phyloP scores from a whole-genome alignment of 805 yeast species.

The Jamesozyma lodderae region DNA sequence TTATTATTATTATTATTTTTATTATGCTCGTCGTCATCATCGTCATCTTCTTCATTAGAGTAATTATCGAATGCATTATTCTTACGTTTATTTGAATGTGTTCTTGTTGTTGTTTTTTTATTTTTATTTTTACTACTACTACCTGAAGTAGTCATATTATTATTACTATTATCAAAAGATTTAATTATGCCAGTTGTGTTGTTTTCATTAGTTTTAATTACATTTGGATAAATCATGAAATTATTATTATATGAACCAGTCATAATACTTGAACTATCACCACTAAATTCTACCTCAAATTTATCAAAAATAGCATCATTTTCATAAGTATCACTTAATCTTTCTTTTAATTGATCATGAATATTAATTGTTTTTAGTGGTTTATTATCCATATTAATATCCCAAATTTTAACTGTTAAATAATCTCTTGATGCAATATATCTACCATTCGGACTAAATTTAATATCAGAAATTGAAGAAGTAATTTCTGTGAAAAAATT shows the following conservation, averaged over 20 bases:
- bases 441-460: slow-evolving; percentile 84
- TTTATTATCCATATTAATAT: slow-evolving; percentile 89
- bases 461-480: slow-evolving; percentile 85
- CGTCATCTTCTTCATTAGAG: not conserved
- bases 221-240: slow-evolving; percentile 93
- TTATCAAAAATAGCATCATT: slow-evolving; percentile 97
- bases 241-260: slow-evolving; percentile 96
- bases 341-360: slow-evolving; percentile 88
- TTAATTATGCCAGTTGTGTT: slow-evolving; percentile 9
- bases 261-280: slow-evolving; percentile 86
- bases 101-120: not conserved
- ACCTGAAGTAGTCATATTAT: slow-evolving; percentile 2
- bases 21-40: not conserved
- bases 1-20: slow-evolving; percentile 5
- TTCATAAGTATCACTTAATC: slow-evolving; percentile 94
- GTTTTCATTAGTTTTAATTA: slow-evolving; percentile 34
- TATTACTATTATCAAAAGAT: slow-evolving; percentile 6
- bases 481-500: slow-evolving; percentile 97
- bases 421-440: slow-evolving; percentile 96
- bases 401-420: slow-evolving; percentile 97
- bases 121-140: slow-evolving; percentile 3
- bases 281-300: slow-evolving; percentile 91
- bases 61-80: not conserved
- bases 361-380: slow-evolving; percentile 92
- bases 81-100: slow-evolving; percentile 2